These are phyloP conservation scores for Hydnomerulius pinastri DNA, from an alignment of 768 basidiomycete species.

Conservation along the genomic window DNA sequence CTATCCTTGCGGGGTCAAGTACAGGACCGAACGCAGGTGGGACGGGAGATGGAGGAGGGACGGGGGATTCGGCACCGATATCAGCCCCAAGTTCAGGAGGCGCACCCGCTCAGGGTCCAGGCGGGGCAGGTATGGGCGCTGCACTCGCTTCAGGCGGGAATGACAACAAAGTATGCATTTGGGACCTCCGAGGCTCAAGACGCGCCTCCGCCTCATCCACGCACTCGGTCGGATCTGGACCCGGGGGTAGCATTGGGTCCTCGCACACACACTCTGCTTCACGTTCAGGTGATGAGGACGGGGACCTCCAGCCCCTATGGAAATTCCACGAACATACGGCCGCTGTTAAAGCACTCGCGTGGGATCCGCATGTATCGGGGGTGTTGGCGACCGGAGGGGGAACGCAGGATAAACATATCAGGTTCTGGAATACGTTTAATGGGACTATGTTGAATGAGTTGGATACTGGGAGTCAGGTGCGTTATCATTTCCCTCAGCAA, in stretches of 20 bases:
- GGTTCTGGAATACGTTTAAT: conserved; percentile 94
- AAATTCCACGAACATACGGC: conserved; percentile 97
- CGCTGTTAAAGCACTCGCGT: conserved; percentile 96
- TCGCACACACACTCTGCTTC: conserved; percentile 14
- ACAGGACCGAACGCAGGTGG: not conserved
- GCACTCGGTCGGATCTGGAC: conserved; percentile 30
- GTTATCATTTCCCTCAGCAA: not conserved
- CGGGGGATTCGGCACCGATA: too few species aligned
- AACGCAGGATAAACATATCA: conserved; percentile 97
- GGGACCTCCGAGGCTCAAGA: conserved; percentile 79
- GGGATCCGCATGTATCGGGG: conserved; percentile 94
- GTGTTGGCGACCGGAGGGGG: conserved; percentile 94
- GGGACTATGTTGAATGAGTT: conserved; percentile 84
- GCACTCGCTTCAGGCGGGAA: conserved; percentile 93
- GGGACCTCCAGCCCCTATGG: conserved; percentile 78
- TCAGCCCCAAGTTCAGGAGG: conserved; percentile 22
- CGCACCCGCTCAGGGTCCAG: conserved; percentile 26
- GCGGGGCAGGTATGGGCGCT: conserved; percentile 42
- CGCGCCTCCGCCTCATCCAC: conserved; percentile 31
- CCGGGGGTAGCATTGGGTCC: conserved; percentile 27
- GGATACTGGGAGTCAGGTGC: conserved; percentile 95
- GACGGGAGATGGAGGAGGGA: conserved; percentile 31
- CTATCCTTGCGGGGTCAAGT: conserved; percentile 4
- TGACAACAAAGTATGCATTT: conserved; percentile 98
- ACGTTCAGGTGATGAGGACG: conserved; percentile 33